Evolutionary conservation across 2,329 filamentous ascomycete genomes (phyloP).

Genomic region (Furcasterigmium furcatum): DNA sequence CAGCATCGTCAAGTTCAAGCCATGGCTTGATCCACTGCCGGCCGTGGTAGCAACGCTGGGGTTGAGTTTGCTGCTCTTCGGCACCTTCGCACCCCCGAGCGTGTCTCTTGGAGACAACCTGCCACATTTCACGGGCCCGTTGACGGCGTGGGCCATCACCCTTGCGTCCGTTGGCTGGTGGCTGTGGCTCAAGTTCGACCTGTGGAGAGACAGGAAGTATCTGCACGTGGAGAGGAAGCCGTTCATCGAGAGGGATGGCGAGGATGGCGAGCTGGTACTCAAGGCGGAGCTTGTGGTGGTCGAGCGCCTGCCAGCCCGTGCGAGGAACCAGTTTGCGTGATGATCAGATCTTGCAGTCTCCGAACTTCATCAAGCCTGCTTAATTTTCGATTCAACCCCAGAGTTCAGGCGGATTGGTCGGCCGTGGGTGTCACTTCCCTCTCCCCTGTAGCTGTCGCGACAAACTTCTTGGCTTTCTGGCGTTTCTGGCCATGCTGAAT

Average conservation of each 20-base stretch:
- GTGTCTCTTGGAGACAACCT: background rate
- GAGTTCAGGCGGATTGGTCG: no score
- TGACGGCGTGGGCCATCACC: background rate
- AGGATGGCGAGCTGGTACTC: slow-evolving; percentile 3
- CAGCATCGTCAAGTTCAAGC: background rate
- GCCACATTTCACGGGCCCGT: background rate
- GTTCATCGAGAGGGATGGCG: slow-evolving; percentile 3
- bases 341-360: no score
- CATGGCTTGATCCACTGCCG: background rate
- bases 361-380: no score
- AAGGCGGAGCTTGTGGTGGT: slow-evolving; percentile 3
- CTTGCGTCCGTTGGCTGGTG: slow-evolving; percentile 1
- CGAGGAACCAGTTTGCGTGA: background rate
- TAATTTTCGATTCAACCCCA: no score
- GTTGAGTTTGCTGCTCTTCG: background rate
- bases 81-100: background rate
- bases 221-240: slow-evolving; percentile 1
- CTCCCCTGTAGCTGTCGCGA: no score
- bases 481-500: no score
- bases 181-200: background rate
- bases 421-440: no score
- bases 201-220: background rate
- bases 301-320: slow-evolving; percentile 1
- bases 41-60: background rate
- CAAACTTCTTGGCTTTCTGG: no score